These are phyloP conservation scores for Xylariaceae sp. DNA, from an alignment of 2,329 filamentous ascomycete genomes.

Conservation along the genomic window DNA sequence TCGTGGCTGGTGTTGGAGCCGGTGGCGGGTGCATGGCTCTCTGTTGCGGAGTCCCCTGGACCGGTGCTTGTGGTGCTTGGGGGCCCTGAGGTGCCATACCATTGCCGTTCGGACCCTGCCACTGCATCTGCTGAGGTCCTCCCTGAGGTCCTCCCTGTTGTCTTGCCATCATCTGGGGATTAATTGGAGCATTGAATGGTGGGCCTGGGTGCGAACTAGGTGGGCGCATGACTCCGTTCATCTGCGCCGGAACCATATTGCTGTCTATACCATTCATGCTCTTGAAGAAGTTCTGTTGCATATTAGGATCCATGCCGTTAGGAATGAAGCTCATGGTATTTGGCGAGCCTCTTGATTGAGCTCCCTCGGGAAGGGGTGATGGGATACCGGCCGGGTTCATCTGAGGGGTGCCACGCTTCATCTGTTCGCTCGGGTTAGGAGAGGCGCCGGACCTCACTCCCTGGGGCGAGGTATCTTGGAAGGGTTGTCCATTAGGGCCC, in stretches of 20 bases:
- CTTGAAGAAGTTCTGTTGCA: constrained; percentile 67
- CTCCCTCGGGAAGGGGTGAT: constrained; percentile 74
- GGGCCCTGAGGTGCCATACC: constrained; percentile 52
- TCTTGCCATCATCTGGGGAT: constrained; percentile 64
- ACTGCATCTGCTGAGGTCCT: constrained; percentile 55
- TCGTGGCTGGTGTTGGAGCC: constrained; percentile 56
- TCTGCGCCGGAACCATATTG: constrained; percentile 62
- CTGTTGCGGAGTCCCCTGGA: constrained; percentile 76
- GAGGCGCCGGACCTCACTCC: constrained; percentile 73
- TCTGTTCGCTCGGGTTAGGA: constrained; percentile 78
- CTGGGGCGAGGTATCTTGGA: constrained; percentile 74
- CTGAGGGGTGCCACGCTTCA: constrained; percentile 79
- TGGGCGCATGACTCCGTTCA: constrained; percentile 71
- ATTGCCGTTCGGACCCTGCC: constrained; percentile 53
- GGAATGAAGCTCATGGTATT: constrained; percentile 69
- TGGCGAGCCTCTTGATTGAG: constrained; percentile 70
- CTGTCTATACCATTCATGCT: constrained; percentile 58
- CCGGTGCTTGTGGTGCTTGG: constrained; percentile 54
- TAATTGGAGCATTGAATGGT: constrained; percentile 63
- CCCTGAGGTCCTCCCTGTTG: constrained; percentile 44
- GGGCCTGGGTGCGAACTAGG: constrained; percentile 70
- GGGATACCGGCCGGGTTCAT: constrained; percentile 73
- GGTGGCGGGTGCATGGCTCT: constrained; percentile 73
- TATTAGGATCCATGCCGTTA: constrained; percentile 67
- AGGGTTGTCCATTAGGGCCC: constrained; percentile 66